phyloP scores from a whole-genome alignment of 2,329 filamentous ascomycete genomes.

The Epichloe glyceriae region DNA sequence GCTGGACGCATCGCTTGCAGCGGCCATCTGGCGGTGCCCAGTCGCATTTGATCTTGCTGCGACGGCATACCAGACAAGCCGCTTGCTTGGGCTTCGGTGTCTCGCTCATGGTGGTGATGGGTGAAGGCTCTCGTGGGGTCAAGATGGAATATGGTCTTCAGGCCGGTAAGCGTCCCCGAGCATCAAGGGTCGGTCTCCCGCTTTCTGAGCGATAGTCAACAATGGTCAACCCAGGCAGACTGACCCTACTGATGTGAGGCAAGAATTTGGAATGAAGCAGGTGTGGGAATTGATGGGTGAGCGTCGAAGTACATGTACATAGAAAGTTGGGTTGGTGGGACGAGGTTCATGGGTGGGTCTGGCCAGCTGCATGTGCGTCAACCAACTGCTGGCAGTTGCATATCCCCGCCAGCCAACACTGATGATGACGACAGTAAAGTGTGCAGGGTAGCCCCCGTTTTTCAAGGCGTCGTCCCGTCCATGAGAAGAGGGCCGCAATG shows the following conservation, averaged over 20 bases:
- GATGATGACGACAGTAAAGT: no score
- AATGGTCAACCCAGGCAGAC: neutral
- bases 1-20: conserved; percentile 49
- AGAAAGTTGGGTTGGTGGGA: no score
- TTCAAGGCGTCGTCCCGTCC: no score
- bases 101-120: conserved; percentile 3
- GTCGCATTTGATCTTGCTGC: conserved; percentile 56
- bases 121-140: neutral
- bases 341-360: neutral
- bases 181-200: no score
- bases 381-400: no score
- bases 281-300: no score
- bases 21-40: conserved; percentile 35
- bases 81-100: conserved; percentile 26
- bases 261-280: neutral
- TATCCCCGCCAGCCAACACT: no score
- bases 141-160: no score
- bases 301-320: no score
- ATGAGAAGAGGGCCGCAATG: no score
- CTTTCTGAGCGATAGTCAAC: neutral
- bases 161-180: no score
- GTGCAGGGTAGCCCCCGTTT: no score
- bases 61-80: conserved; percentile 50
- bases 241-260: neutral
- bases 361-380: neutral